Evolutionary conservation across 2,329 filamentous ascomycete species (phyloP).

Genomic region (Alternaria ethzedia): DNA sequence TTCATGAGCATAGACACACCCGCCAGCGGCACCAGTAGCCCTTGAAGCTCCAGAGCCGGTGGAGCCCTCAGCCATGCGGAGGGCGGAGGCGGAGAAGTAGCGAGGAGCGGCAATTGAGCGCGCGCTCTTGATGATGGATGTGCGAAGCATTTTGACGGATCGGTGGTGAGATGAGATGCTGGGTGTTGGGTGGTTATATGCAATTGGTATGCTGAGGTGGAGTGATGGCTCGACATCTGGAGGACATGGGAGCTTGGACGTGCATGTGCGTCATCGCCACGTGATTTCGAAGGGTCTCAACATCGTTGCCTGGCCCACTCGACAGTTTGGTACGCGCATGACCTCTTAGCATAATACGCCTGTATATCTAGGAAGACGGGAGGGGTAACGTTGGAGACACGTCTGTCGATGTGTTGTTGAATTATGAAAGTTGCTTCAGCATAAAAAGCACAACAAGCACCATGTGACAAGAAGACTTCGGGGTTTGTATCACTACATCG

Average conservation of each 20-base stretch:
- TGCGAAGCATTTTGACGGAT: slow-evolving; percentile 44
- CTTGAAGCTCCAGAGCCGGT: slow-evolving; percentile 53
- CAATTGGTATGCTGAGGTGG: slow-evolving; percentile 29
- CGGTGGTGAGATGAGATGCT: slow-evolving; percentile 12
- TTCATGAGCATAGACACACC: slow-evolving; percentile 32
- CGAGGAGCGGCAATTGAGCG: slow-evolving; percentile 47
- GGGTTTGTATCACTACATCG: neutral
- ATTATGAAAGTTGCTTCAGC: neutral
- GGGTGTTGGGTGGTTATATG: slow-evolving; percentile 20
- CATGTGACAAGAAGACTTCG: neutral
- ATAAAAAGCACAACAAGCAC: neutral
- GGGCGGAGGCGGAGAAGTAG: slow-evolving; percentile 53
- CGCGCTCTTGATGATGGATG: slow-evolving; percentile 49
- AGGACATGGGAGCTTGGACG: slow-evolving; percentile 24
- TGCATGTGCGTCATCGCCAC: slow-evolving; percentile 31
- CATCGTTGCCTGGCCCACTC: neutral
- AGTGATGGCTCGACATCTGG: slow-evolving; percentile 22
- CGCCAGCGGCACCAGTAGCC: slow-evolving; percentile 47
- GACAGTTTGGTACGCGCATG: neutral
- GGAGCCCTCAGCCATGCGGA: slow-evolving; percentile 54
- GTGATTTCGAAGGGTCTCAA: slow-evolving; percentile 7
- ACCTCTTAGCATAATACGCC: neutral
- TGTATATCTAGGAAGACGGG: neutral
- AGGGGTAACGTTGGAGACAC: neutral
- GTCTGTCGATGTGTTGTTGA: neutral